Evolutionary conservation across 1,284 basidiomycete species (phyloP).

Genomic region (Cystobasidium pallidum): DNA sequence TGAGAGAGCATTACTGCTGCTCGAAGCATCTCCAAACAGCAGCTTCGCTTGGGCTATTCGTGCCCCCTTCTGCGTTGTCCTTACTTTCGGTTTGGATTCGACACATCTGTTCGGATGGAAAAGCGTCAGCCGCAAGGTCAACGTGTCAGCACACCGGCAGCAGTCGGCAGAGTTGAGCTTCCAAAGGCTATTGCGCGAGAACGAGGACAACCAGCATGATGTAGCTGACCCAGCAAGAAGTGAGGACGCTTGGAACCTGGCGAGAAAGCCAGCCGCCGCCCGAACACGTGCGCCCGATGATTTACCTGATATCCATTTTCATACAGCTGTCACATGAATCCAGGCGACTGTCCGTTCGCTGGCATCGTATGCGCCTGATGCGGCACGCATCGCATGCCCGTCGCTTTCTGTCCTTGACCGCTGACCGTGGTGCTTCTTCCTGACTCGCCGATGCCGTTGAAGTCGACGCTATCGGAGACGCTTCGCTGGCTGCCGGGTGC

Average conservation of each 20-base stretch:
- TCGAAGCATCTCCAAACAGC: conserved; percentile 22
- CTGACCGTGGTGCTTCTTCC: conserved; percentile 5
- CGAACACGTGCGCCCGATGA: conserved; percentile 9
- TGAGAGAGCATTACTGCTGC: background rate
- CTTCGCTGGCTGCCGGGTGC: background rate
- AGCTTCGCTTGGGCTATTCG: conserved; percentile 42
- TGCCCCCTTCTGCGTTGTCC: conserved; percentile 35
- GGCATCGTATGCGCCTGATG: conserved; percentile 19
- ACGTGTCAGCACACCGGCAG: background rate
- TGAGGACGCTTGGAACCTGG: too few relatives aligned
- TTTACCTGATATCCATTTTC: conserved; percentile 29
- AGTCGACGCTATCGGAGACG: conserved; percentile 11
- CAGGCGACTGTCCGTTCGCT: conserved; percentile 9
- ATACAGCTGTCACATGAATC: conserved; percentile 34
- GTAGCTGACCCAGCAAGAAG: too few relatives aligned
- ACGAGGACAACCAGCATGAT: too few relatives aligned
- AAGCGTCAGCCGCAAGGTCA: background rate
- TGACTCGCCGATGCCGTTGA: conserved; percentile 16
- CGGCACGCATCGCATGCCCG: conserved; percentile 35
- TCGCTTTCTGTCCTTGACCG: conserved; percentile 16
- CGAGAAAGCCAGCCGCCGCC: too few relatives aligned
- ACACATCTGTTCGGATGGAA: conserved; percentile 30
- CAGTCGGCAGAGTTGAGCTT: background rate
- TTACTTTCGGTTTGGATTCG: conserved; percentile 27
- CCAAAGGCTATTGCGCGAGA: too few relatives aligned